Evolutionary conservation across 176 grass and related monocot genomes (phyloP), one percentile per base, ranked within the genome.

Genomic region (Saccharum officinarum): DNA sequence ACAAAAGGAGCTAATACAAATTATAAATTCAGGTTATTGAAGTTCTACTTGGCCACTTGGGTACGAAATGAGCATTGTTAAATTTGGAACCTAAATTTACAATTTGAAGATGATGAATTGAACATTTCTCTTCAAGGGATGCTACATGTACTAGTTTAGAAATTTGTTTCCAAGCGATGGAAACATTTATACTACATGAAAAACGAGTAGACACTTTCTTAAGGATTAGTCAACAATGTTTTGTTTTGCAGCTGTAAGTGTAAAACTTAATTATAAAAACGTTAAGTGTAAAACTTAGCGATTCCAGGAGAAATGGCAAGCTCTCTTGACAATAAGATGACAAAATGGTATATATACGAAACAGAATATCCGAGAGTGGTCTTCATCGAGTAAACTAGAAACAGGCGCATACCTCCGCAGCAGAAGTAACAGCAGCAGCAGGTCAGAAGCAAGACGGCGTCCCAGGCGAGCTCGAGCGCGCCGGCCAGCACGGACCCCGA

Each of bases 391-490:
- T 2, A 46, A 45, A 15, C 9, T 12, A 81, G 49, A 18, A 74
- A 46, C 8, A 26, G 8, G 18, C 34, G 7, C 40, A 4, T 86
- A 98, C 96, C 93, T 55, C 91, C 89, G 64, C 96, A 95, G 86
- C 96, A 95, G 87, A 85, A 95, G 57, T 91, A 98, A 57, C 95
- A 93, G 42, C 71, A 98, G 30, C 92, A 95, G 82, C 92, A 95
- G 26, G 96, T 76, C 73, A 98, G 67, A 69, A 95, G 85, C 80
- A 98, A 15, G 63, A 88, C 77, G 46, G 89, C 52, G 69, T 98
- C 96, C 45, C 85, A 78, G 63, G 46, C 52, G 76, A 88, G 72
- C 82, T 89, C 87, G 54, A 86, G 31, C 61, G 72, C 83, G 52
- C 41, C 15, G 25, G 64, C 39, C 60, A 71, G n/a, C 14, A 85